Evolutionary conservation across 2,329 filamentous ascomycete species (phyloP), one percentile per base, ranked within the genome.

Genomic region (Diplodia corticola): DNA sequence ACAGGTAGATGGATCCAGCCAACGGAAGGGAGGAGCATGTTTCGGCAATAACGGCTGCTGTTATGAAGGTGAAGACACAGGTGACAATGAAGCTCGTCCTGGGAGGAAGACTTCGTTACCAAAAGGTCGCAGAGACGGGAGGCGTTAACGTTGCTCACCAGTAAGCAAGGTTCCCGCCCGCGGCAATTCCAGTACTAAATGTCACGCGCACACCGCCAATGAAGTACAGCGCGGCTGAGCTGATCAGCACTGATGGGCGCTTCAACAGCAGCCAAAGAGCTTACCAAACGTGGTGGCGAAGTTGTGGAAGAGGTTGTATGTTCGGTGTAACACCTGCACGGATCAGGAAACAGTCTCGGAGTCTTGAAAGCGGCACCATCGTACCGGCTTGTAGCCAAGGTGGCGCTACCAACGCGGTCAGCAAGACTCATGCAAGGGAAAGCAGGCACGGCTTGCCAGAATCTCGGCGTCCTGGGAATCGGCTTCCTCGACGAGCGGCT

Each of bases 81-180:
- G 85, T 87, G 5, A 87, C 79, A 4, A 88, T 69, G 71, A 86
- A 88, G 72, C 84, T 87, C 67, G 85, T 86, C 85, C 83, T 85
- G 33, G 12, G 7, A 1, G 50, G 6, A 22, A 12, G 7, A n/a
- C n/a, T n/a, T 10, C 24, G 10, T 17, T 20, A n/a, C 20, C 6
- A 37, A 37, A 12, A 49, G n/a, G 12, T 1, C 4, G 1, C 2
- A 7, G 10, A 20, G 4, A 5, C 4, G 20, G 37, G 22, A 2
- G 10, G 49, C 12, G 15, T 2, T 26, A 17, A 3, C 51, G 3
- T 9, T 60, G 5, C 73, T 46, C 71, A 85, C 85, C 85, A 88
- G 71, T 88, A 88, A 7, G 86, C 86, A 57, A 87, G 73, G 68
- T 86, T 86, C 49, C 86, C 86, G 64, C 86, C 86, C 20, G 85